Conservation (phyloP, 352 stramenopile genomes). For the Plasmopara muralis region DNA sequence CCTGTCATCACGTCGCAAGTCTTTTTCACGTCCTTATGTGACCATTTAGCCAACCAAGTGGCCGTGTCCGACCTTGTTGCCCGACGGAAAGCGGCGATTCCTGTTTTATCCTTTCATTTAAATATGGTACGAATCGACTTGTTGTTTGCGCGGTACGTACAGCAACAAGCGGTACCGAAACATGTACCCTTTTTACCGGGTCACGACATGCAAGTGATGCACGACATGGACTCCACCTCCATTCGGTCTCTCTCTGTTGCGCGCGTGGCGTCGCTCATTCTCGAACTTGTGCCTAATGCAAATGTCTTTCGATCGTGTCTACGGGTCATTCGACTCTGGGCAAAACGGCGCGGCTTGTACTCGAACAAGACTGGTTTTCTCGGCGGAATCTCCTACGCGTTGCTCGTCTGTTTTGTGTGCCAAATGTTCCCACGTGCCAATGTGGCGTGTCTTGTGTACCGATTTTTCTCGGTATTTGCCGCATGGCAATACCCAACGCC, state of each 20-base stretch:
- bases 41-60: conserved; percentile 31
- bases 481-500: conserved; percentile 80
- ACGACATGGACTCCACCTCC: conserved; percentile 64
- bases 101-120: conserved; percentile 71
- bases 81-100: conserved; percentile 65
- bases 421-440: conserved; percentile 82
- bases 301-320: conserved; percentile 61
- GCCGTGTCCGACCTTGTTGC: conserved; percentile 58
- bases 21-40: conserved; percentile 65
- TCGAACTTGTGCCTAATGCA: conserved; percentile 76
- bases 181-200: conserved; percentile 52
- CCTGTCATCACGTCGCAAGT: conserved; percentile 46
- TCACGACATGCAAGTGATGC: conserved; percentile 66
- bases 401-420: conserved; percentile 80
- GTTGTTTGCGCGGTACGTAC: conserved; percentile 69
- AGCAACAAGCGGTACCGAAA: conserved; percentile 51
- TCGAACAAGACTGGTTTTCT: conserved; percentile 82
- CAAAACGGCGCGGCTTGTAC: conserved; percentile 66
- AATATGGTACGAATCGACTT: conserved; percentile 63
- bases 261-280: conserved; percentile 65
- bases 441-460: conserved; percentile 62
- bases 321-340: conserved; percentile 72
- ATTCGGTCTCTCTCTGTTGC: conserved; percentile 76
- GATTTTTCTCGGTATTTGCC: conserved; percentile 73
- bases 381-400: conserved; percentile 78